Conservation (phyloP, 2,329 filamentous ascomycete species). For the Lasiodiplodia theobromae region DNA sequence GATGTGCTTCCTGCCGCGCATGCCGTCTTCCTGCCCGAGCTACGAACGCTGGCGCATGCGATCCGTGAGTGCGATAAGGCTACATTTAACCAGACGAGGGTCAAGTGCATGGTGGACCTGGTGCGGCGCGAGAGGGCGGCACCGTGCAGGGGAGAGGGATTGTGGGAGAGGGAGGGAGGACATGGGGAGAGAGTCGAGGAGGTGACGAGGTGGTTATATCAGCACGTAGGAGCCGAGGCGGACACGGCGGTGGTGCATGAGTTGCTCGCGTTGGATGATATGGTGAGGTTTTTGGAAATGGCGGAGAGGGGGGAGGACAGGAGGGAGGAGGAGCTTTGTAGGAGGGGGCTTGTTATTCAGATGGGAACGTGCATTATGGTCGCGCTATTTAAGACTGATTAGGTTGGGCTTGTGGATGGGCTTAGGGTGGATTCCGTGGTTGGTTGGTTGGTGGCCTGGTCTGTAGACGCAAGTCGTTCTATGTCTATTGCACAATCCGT, state of each 20-base stretch:
- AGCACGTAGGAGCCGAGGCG: background rate
- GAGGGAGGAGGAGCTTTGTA: background rate
- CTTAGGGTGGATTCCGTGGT: background rate
- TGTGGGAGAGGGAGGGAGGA: background rate
- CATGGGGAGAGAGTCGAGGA: background rate
- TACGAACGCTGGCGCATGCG: background rate
- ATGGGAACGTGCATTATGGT: background rate
- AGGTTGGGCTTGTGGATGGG: background rate
- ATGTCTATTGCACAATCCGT: background rate
- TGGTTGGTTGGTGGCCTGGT: background rate
- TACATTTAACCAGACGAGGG: background rate
- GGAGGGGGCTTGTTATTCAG: background rate
- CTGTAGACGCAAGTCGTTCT: background rate
- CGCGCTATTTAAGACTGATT: background rate
- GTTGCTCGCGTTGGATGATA: background rate
- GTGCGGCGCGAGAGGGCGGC: background rate
- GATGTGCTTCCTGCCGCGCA: background rate
- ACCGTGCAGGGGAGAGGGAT: background rate
- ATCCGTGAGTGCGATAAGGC: background rate
- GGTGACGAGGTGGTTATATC: background rate
- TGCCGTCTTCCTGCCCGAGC: background rate
- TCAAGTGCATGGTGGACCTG: background rate
- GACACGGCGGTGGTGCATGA: background rate
- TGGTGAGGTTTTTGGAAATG: background rate
- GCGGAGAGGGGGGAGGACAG: background rate